Evolutionary conservation across 129 eudicot genomes (phyloP).

Genomic region (Deinandra increscens): DNA sequence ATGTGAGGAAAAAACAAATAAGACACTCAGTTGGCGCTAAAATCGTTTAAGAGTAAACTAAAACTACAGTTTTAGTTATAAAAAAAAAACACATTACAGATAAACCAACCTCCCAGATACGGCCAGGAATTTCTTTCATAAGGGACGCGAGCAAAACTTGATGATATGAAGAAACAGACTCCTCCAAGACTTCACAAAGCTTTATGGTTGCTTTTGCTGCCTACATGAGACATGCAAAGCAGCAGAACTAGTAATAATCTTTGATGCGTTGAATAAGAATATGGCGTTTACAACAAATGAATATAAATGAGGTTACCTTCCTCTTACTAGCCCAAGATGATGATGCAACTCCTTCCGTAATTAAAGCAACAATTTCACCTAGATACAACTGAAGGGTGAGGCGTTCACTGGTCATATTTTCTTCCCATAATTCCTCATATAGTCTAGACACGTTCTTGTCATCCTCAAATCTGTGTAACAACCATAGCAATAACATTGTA

Average conservation of each 20-base stretch:
- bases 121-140: constrained; percentile 92
- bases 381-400: constrained; percentile 81
- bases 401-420: constrained; percentile 88
- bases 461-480: constrained; percentile 80
- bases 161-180: constrained; percentile 60
- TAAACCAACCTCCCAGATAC: constrained; percentile 89
- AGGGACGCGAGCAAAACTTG: constrained; percentile 69
- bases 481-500: constrained; percentile 9
- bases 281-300: constrained; percentile 5
- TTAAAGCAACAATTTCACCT: constrained; percentile 72
- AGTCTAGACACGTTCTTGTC: constrained; percentile 76
- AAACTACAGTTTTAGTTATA: background rate
- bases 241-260: background rate
- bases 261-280: constrained; percentile 5
- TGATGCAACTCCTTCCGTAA: constrained; percentile 65
- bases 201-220: constrained; percentile 77
- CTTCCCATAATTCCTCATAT: constrained; percentile 95
- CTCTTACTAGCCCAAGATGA: constrained; percentile 89
- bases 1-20: background rate
- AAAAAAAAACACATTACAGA: constrained; percentile 16
- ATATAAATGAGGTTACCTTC: constrained; percentile 50
- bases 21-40: background rate
- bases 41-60: background rate
- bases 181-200: constrained; percentile 86
- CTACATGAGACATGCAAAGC: constrained; percentile 38